Percentiles rank a stretch among this genome's conserved stretches.
These are phyloP conservation scores for thale cress (Arabidopsis thaliana) DNA, from an alignment of 345 rosid species.

Conservation along the genomic window DNA sequence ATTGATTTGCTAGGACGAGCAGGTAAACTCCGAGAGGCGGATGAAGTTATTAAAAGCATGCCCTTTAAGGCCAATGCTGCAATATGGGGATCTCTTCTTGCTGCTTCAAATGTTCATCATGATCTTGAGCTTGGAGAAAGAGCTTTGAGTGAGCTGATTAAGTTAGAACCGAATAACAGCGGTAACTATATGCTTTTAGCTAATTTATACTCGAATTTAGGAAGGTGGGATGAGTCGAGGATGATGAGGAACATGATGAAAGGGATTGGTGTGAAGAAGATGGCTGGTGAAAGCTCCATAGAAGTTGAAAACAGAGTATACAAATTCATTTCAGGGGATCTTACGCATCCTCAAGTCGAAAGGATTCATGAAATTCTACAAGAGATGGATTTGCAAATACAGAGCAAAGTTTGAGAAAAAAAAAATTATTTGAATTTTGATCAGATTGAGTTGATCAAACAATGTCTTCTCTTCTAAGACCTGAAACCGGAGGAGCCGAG, in stretches of 20 bases:
- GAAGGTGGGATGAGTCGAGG: constrained; percentile 72
- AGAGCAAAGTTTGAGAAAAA: constrained; percentile 25
- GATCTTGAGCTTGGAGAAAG: constrained; percentile 62
- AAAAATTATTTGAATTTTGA: not conserved
- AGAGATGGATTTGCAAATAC: constrained; percentile 50
- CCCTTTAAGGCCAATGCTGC: constrained; percentile 74
- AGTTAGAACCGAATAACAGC: constrained; percentile 75
- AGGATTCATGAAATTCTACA: constrained; percentile 49
- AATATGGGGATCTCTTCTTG: constrained; percentile 84
- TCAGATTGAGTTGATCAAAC: not conserved
- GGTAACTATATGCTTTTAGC: constrained; percentile 77
- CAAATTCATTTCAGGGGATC: constrained; percentile 62
- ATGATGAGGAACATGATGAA: constrained; percentile 66
- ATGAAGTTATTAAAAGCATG: constrained; percentile 54
- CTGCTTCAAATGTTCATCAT: constrained; percentile 65
- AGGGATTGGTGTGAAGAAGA: constrained; percentile 61
- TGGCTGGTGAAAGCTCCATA: constrained; percentile 69
- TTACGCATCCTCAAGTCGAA: constrained; percentile 51
- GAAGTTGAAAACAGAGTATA: constrained; percentile 56
- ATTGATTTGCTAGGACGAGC: constrained; percentile 72
- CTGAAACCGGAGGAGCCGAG: not conserved
- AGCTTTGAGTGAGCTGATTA: constrained; percentile 58
- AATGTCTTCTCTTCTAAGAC: constrained; percentile 5
- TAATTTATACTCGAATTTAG: constrained; percentile 57
- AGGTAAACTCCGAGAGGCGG: constrained; percentile 66